These are phyloP conservation scores for Pseudogymnoascus sp. DNA, from an alignment of 2,329 filamentous ascomycete species.

Conservation along the genomic window DNA sequence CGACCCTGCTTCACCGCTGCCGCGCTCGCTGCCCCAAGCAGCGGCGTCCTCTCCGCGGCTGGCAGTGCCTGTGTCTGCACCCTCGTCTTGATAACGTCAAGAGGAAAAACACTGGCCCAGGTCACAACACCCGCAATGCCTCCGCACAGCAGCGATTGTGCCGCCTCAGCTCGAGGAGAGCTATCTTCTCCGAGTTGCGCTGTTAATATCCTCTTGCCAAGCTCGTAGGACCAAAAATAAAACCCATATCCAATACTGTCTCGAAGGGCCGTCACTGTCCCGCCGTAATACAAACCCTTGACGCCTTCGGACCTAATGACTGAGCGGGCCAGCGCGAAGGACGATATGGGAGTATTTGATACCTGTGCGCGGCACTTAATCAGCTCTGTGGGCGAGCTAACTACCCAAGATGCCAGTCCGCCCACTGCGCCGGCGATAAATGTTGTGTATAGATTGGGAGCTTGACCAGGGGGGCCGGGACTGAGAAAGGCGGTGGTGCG, in stretches of 20 bases:
- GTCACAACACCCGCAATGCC: slow-evolving; percentile 81
- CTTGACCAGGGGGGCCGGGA: slow-evolving; percentile 21
- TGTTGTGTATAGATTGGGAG: slow-evolving; percentile 54
- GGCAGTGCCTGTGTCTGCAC: slow-evolving; percentile 63
- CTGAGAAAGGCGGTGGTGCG: slow-evolving; percentile 62
- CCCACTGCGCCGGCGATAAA: slow-evolving; percentile 76
- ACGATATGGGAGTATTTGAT: slow-evolving; percentile 23
- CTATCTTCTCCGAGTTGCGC: slow-evolving; percentile 14
- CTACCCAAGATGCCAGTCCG: slow-evolving; percentile 75
- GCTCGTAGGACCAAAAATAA: slow-evolving; percentile 91
- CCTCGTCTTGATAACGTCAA: slow-evolving; percentile 88
- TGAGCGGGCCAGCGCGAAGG: slow-evolving; percentile 40
- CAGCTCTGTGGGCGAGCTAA: slow-evolving; percentile 84
- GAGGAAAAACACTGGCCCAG: slow-evolving; percentile 83
- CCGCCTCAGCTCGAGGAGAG: slow-evolving; percentile 41
- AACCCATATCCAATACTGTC: slow-evolving; percentile 95
- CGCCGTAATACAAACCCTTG: slow-evolving; percentile 72
- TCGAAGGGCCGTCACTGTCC: slow-evolving; percentile 69
- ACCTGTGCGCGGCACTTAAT: slow-evolving; percentile 85
- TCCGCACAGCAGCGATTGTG: slow-evolving; percentile 70
- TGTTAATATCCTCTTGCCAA: slow-evolving; percentile 56
- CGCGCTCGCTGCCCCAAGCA: slow-evolving; percentile 26
- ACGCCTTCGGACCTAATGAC: slow-evolving; percentile 54
- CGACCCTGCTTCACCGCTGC: slow-evolving; percentile 23
- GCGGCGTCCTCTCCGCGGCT: slow-evolving; percentile 23